phyloP scores from a whole-genome alignment of 768 basidiomycete genomes.

The Russula lepida region DNA sequence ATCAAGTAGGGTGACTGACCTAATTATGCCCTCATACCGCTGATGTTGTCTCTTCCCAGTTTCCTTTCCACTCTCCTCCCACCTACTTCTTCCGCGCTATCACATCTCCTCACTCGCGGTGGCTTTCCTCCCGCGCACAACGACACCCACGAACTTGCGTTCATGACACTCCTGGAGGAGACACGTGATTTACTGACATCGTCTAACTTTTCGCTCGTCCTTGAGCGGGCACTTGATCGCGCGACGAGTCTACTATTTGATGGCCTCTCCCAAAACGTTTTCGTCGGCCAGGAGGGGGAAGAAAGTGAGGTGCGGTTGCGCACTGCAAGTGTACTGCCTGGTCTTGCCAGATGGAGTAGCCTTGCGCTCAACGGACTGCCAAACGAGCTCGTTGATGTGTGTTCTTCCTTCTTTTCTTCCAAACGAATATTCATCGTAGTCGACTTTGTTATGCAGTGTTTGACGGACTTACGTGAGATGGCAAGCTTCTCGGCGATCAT shows the following conservation, averaged over 20 bases:
- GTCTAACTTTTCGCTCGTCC: slow-evolving; percentile 59
- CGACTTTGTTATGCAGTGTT: slow-evolving; percentile 36
- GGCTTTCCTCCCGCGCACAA: slow-evolving; percentile 35
- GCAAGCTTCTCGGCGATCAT: slow-evolving; percentile 63
- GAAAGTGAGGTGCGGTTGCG: slow-evolving; percentile 45
- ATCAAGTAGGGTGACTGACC: slow-evolving; percentile 38
- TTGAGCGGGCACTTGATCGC: slow-evolving; percentile 65
- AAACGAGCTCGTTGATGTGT: slow-evolving; percentile 77
- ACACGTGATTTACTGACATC: slow-evolving; percentile 55
- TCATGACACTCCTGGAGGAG: slow-evolving; percentile 59
- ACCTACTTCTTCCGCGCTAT: slow-evolving; percentile 59
- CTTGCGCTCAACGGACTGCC: slow-evolving; percentile 58
- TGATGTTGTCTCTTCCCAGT: slow-evolving; percentile 30
- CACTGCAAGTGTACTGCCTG: slow-evolving; percentile 74
- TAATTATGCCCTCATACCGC: background rate
- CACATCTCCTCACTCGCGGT: slow-evolving; percentile 61
- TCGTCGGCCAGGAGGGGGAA: slow-evolving; percentile 30
- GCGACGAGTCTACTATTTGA: slow-evolving; percentile 57
- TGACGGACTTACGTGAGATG: slow-evolving; percentile 57
- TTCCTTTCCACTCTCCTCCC: slow-evolving; percentile 72
- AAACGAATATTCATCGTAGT: too few relatives aligned
- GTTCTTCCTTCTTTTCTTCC: slow-evolving; percentile 27
- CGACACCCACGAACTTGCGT: slow-evolving; percentile 39
- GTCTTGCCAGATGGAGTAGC: slow-evolving; percentile 70
- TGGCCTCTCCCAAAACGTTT: slow-evolving; percentile 58